Base-by-base conservation (phyloP, 306 rosid species). In the Cucurbita maxima region DNA sequence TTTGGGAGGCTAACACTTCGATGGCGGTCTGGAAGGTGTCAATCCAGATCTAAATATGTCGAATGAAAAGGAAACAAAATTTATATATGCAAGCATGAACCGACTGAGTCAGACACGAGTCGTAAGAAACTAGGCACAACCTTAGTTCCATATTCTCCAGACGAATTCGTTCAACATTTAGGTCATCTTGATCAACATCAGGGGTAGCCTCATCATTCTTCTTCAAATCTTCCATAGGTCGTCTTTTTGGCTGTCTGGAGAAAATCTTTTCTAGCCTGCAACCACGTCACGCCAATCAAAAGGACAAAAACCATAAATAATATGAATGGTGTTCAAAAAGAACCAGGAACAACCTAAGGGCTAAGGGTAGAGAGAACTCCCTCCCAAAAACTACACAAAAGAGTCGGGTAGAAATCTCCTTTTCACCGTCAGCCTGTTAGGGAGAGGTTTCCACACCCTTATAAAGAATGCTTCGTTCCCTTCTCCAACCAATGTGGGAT, bases 71-170 rank as follows among this genome's bases (percentile, higher is more conserved):
- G 20, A 6, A 45, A 36, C 67, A 60, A 59, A 59, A 36, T 7
- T 36, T 10, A 36, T 50, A 50, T 3, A 34, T 19, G 8, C 15
- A 45, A 72, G 11, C 67, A 73, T 58, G 70, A 74, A 14, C 30
- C 14, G 25, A 25, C 13, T 22, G 73, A 68, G 20, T 50, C 73
- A 47, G 14, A 2, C 43, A 68, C 25, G 6, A 68, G 16, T 47
- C 7, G 57, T 25, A 5, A 47, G 47, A 61, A 75, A 61, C 4
- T 51, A 34, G 11, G 44, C 30, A 58, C 25, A 45, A 88, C 98
- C 96, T 94, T 64, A 94, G 75, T 79, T 81, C 89, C 94, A 90
- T 83, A 75, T 85, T 94, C 85, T 94, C 96, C 25, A 89, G 93
- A 75, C 92, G 91, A 81, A 87, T 80, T 63, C 97, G 88, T 81